Conservation (phyloP, 2,329 filamentous ascomycete species). For the Neofusicoccum laricinum region DNA sequence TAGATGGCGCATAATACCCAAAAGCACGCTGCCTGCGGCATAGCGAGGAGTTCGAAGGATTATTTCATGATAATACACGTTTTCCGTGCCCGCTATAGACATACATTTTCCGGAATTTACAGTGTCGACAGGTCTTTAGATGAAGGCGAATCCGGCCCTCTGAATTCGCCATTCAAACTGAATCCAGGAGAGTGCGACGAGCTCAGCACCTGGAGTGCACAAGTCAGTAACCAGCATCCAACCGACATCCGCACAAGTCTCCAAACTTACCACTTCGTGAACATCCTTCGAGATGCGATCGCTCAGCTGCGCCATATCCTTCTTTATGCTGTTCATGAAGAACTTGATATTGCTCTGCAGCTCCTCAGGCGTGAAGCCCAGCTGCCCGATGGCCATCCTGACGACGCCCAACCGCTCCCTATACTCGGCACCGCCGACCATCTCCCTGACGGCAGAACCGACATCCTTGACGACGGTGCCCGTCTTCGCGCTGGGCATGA, state of each 20-base stretch:
- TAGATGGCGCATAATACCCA: background rate
- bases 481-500: constrained; percentile 89
- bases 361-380: constrained; percentile 84
- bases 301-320: constrained; percentile 65
- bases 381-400: constrained; percentile 83
- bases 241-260: constrained; percentile 39
- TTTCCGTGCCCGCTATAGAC: constrained; percentile 36
- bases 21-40: background rate
- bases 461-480: constrained; percentile 87
- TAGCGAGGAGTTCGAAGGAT: background rate
- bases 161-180: constrained; percentile 78
- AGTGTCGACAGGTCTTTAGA: constrained; percentile 34
- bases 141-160: constrained; percentile 40
- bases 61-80: constrained; percentile 27
- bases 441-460: constrained; percentile 69
- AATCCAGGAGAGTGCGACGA: constrained; percentile 85
- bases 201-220: constrained; percentile 63
- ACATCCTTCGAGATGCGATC: constrained; percentile 69
- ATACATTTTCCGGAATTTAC: background rate
- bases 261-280: constrained; percentile 59
- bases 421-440: constrained; percentile 83
- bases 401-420: constrained; percentile 82
- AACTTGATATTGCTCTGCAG: constrained; percentile 79
- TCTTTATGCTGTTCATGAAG: constrained; percentile 73
- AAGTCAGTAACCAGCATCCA: background rate